These are phyloP conservation scores for Colletotrichum sidae DNA, from an alignment of 2,329 filamentous ascomycete genomes.

Conservation along the genomic window DNA sequence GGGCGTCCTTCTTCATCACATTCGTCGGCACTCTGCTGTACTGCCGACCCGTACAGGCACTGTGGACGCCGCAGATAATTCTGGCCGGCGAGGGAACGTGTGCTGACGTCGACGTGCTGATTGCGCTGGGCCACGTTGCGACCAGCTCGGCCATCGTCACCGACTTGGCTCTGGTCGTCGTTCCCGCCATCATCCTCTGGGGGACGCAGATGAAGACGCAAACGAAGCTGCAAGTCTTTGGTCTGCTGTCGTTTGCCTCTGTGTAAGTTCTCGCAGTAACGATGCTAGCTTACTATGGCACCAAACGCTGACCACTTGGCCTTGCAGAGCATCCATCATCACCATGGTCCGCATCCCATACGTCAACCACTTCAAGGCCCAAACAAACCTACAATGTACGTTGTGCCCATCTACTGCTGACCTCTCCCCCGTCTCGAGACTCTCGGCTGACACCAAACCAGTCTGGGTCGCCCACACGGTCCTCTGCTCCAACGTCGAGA, in stretches of 20 bases:
- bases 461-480: slow-evolving; percentile 39
- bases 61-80: slow-evolving; percentile 46
- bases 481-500: slow-evolving; percentile 41
- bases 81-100: slow-evolving; percentile 41
- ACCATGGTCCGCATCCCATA: slow-evolving; percentile 42
- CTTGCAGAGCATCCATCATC: slow-evolving; percentile 38
- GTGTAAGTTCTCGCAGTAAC: slow-evolving; percentile 15
- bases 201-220: slow-evolving; percentile 46
- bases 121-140: slow-evolving; percentile 44
- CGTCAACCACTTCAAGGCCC: slow-evolving; percentile 38
- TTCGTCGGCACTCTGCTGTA: slow-evolving; percentile 47
- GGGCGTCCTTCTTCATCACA: slow-evolving; percentile 45
- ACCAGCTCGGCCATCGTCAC: slow-evolving; percentile 48
- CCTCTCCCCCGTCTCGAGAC: background rate
- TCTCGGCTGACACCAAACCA: background rate
- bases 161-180: slow-evolving; percentile 45
- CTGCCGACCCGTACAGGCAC: slow-evolving; percentile 45
- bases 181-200: slow-evolving; percentile 48
- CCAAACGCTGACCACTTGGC: background rate
- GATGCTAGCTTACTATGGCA: too few relatives aligned
- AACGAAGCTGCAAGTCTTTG: slow-evolving; percentile 40
- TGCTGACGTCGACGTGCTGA: slow-evolving; percentile 39
- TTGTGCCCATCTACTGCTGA: too few relatives aligned
- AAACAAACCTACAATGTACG: slow-evolving; percentile 34
- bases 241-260: slow-evolving; percentile 40